Conservation (phyloP, 306 rosid species). For the Cucurbita ficifolia region DNA sequence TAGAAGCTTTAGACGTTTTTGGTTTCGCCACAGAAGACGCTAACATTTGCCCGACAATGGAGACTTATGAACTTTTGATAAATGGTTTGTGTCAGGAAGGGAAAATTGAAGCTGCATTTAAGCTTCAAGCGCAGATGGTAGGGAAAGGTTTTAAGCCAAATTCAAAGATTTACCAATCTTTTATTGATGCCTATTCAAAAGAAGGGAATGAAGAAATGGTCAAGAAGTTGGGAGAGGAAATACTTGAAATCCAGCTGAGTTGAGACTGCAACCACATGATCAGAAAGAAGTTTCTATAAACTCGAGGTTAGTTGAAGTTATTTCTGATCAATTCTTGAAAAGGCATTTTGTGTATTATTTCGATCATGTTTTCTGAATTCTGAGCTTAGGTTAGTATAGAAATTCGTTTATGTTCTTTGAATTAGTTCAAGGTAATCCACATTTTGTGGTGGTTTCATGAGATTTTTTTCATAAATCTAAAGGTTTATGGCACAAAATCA, state of each 20-base stretch:
- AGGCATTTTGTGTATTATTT: neutral
- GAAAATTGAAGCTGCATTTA: conserved; percentile 48
- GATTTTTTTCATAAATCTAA: neutral
- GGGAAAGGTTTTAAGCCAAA: conserved; percentile 50
- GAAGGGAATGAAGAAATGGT: conserved; percentile 53
- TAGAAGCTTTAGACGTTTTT: conserved; percentile 36
- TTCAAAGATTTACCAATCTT: conserved; percentile 38
- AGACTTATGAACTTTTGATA: conserved; percentile 47
- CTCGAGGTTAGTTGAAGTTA: neutral
- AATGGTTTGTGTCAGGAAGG: conserved; percentile 43
- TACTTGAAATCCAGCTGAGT: conserved; percentile 28
- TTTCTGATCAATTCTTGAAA: neutral
- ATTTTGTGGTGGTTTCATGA: neutral
- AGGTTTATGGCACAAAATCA: neutral
- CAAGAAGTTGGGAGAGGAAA: conserved; percentile 42
- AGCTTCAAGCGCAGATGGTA: conserved; percentile 77
- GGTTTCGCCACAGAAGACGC: conserved; percentile 18
- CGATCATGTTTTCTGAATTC: neutral
- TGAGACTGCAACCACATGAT: conserved; percentile 8
- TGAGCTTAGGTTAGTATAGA: neutral
- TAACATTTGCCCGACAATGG: conserved; percentile 29
- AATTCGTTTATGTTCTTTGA: neutral
- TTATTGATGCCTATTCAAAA: conserved; percentile 37
- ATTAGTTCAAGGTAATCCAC: neutral
- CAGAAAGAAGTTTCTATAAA: neutral